phyloP scores from a whole-genome alignment of 192 early-diverging fungal genomes.

The Coemansia sp. region DNA sequence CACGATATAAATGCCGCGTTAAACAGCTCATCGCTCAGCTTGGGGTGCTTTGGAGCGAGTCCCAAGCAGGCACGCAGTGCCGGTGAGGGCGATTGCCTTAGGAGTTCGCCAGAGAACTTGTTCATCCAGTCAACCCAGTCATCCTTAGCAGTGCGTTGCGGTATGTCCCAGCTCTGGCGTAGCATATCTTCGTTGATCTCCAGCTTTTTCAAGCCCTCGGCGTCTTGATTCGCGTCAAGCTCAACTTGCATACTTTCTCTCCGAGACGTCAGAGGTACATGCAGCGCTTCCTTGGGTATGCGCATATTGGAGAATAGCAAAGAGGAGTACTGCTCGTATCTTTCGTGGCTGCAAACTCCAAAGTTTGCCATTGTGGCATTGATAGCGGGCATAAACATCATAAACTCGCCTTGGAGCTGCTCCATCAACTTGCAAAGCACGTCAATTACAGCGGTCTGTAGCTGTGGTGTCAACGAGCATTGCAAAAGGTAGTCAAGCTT shows the following conservation, averaged over 20 bases:
- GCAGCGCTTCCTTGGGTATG: constrained; percentile 25
- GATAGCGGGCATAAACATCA: constrained; percentile 88
- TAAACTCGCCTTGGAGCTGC: constrained; percentile 87
- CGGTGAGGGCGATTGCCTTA: constrained; percentile 96
- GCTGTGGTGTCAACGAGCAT: constrained; percentile 41
- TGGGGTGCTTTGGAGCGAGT: constrained; percentile 79
- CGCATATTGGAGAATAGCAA: constrained; percentile 79
- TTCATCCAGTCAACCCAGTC: constrained; percentile 98
- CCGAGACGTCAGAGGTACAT: background rate
- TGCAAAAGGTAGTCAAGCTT: constrained; percentile 82
- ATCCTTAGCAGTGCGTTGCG: constrained; percentile 60
- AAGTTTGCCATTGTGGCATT: constrained; percentile 75
- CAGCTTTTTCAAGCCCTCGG: constrained; percentile 7
- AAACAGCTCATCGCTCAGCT: constrained; percentile 88
- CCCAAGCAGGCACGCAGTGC: constrained; percentile 88
- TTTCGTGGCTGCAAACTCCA: constrained; percentile 65
- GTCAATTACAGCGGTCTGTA: constrained; percentile 77
- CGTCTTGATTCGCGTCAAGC: background rate
- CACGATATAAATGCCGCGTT: constrained; percentile 98
- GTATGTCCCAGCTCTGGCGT: constrained; percentile 81
- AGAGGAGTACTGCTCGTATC: constrained; percentile 79
- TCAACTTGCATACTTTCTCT: background rate
- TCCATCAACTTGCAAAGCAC: constrained; percentile 80
- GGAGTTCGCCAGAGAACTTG: constrained; percentile 84
- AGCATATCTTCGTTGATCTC: constrained; percentile 60